Percentiles rank a stretch among this genome's conserved stretches.
Conservation (phyloP, 495 filamentous ascomycete genomes). For the Xylaria intraflava region DNA sequence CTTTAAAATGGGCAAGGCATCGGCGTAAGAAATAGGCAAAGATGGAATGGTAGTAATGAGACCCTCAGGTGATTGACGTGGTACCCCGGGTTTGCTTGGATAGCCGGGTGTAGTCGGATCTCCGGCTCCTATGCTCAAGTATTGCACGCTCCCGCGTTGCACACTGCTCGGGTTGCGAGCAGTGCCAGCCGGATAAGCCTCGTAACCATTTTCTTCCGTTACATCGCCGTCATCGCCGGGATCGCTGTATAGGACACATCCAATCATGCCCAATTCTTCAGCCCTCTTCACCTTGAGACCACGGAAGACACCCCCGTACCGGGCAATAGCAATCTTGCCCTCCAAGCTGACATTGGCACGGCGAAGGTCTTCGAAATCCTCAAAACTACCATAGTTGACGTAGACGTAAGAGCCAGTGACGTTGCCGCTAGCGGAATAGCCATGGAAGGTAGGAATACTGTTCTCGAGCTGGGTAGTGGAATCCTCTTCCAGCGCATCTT, state of each 20-base stretch:
- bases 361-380: constrained; percentile 77
- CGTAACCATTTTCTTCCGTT: constrained; percentile 73
- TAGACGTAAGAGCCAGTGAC: constrained; percentile 75
- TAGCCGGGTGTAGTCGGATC: constrained; percentile 86
- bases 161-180: constrained; percentile 84
- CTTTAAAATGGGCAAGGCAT: constrained; percentile 77
- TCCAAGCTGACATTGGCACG: constrained; percentile 66
- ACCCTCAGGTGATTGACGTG: constrained; percentile 61
- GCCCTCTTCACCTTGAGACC: constrained; percentile 91
- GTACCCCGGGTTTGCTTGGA: constrained; percentile 82
- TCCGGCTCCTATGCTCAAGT: constrained; percentile 59
- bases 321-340: constrained; percentile 81
- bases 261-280: constrained; percentile 86
- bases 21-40: constrained; percentile 80
- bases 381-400: constrained; percentile 81
- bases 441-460: constrained; percentile 88
- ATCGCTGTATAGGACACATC: constrained; percentile 78
- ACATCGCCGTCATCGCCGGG: constrained; percentile 82
- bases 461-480: constrained; percentile 63
- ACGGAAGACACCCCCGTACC: constrained; percentile 82
- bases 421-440: constrained; percentile 87
- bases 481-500: constrained; percentile 84
- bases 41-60: constrained; percentile 83
- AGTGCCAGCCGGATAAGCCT: constrained; percentile 77
- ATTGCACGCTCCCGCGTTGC: constrained; percentile 86